Conservation (phyloP, 768 basidiomycete species). For the Amanita fuliginea region DNA sequence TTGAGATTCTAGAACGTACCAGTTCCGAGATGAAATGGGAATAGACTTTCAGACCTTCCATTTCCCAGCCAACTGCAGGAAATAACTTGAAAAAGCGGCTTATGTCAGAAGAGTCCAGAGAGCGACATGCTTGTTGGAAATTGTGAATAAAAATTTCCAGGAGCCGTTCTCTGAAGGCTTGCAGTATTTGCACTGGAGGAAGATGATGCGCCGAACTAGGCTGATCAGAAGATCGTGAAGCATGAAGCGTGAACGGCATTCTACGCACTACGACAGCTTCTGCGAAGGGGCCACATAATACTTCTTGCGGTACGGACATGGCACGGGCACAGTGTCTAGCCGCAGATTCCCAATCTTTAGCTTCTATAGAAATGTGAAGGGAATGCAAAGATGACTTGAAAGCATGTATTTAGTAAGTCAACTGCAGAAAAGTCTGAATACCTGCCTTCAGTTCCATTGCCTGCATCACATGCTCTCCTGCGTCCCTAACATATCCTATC, state of each 20-base stretch:
- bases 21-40: constrained; percentile 88
- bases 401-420: constrained; percentile 5
- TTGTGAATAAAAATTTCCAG: constrained; percentile 67
- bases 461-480: constrained; percentile 84
- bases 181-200: constrained; percentile 77
- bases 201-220: constrained; percentile 84
- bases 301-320: constrained; percentile 70
- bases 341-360: constrained; percentile 92
- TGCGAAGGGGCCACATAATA: constrained; percentile 78
- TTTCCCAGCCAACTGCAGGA: constrained; percentile 90
- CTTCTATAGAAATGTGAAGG: constrained; percentile 66
- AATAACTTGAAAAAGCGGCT: constrained; percentile 97
- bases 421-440: neutral
- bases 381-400: constrained; percentile 27
- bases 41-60: constrained; percentile 85
- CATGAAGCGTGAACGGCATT: neutral
- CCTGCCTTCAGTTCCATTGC: constrained; percentile 91
- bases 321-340: constrained; percentile 85
- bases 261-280: constrained; percentile 74
- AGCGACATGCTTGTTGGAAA: constrained; percentile 73
- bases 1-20: constrained; percentile 64
- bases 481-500: constrained; percentile 82
- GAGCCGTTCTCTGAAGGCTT: constrained; percentile 62
- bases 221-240: constrained; percentile 28
- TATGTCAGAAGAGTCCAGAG: constrained; percentile 76